A percentile compares a stretch with the other conserved stretches of the same genome.
These are phyloP conservation scores for Actinomucor elegans DNA, from an alignment of 371 early-diverging fungal genomes.

Conservation along the genomic window DNA sequence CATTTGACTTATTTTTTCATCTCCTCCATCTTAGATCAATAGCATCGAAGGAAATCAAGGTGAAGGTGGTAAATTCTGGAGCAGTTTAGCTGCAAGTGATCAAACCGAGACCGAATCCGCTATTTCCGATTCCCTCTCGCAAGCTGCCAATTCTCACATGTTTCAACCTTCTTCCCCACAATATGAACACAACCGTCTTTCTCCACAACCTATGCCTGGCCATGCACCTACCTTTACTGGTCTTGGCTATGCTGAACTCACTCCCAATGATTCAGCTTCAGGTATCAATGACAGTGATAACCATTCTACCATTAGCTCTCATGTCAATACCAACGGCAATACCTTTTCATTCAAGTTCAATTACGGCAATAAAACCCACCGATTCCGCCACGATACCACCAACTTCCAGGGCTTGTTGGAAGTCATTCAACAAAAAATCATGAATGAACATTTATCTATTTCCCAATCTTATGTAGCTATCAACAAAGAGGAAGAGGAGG, in stretches of 20 bases:
- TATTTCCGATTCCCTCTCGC: conserved; percentile 52
- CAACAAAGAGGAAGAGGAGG: conserved; percentile 9
- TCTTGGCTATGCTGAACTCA: conserved; percentile 33
- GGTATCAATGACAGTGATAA: conserved; percentile 33
- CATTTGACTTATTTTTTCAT: neutral
- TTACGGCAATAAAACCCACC: conserved; percentile 64
- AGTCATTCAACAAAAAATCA: conserved; percentile 43
- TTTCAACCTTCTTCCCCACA: conserved; percentile 25
- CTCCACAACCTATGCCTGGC: conserved; percentile 23
- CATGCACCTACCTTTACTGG: conserved; percentile 26
- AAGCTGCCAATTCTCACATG: conserved; percentile 38
- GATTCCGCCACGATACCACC: conserved; percentile 60
- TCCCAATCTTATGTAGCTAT: conserved; percentile 28
- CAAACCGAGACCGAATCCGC: conserved; percentile 48
- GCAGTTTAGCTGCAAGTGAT: conserved; percentile 37
- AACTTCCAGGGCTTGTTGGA: conserved; percentile 52
- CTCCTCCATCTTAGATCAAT: conserved; percentile 27
- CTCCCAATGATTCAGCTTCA: conserved; percentile 32
- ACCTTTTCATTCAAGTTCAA: conserved; percentile 82
- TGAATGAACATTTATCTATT: conserved; percentile 24
- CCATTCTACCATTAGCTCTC: conserved; percentile 25
- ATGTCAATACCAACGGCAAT: conserved; percentile 14
- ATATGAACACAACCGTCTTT: neutral
- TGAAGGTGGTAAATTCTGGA: conserved; percentile 55
- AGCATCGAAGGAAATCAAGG: conserved; percentile 46